Conservation (phyloP, 495 filamentous ascomycete genomes). For the Penicillium cosmopolitanum region DNA sequence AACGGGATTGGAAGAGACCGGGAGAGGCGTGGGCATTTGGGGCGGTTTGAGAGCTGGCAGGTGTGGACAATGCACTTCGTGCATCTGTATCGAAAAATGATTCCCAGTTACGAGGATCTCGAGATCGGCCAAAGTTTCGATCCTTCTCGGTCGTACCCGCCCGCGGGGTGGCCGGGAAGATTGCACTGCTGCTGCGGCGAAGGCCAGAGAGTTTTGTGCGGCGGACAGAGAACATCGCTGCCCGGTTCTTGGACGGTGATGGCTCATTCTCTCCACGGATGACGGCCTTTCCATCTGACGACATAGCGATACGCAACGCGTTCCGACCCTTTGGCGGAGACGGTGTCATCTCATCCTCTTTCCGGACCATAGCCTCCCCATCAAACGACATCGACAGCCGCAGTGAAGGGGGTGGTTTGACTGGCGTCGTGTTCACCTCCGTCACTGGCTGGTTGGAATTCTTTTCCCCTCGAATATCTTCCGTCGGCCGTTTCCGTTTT, state of each 20-base stretch:
- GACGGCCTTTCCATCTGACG: conserved; percentile 55
- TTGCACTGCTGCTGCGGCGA: conserved; percentile 63
- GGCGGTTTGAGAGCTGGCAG: conserved; percentile 70
- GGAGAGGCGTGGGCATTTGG: conserved; percentile 75
- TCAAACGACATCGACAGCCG: conserved; percentile 75
- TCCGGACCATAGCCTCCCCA: conserved; percentile 79
- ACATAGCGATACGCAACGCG: conserved; percentile 51
- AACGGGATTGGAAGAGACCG: conserved; percentile 67
- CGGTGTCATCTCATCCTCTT: conserved; percentile 63
- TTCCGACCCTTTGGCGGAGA: conserved; percentile 67
- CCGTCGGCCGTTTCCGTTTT: conserved; percentile 45
- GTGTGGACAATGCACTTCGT: conserved; percentile 69
- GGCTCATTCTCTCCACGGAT: conserved; percentile 51
- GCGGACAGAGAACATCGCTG: conserved; percentile 55
- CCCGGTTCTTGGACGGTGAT: conserved; percentile 55
- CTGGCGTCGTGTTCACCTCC: conserved; percentile 23
- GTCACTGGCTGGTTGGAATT: conserved; percentile 16
- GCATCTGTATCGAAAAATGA: conserved; percentile 75
- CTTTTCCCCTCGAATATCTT: conserved; percentile 31
- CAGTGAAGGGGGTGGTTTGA: conserved; percentile 50
- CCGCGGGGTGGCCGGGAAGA: conserved; percentile 45
- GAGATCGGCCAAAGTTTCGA: conserved; percentile 66
- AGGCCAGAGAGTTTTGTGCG: conserved; percentile 58
- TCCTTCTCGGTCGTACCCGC: conserved; percentile 38
- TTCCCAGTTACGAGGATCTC: conserved; percentile 85